Percentiles rank a stretch among this genome's conserved stretches.
These are phyloP conservation scores for Colletotrichum eleusines DNA, from an alignment of 2,329 filamentous ascomycete species.

Conservation along the genomic window DNA sequence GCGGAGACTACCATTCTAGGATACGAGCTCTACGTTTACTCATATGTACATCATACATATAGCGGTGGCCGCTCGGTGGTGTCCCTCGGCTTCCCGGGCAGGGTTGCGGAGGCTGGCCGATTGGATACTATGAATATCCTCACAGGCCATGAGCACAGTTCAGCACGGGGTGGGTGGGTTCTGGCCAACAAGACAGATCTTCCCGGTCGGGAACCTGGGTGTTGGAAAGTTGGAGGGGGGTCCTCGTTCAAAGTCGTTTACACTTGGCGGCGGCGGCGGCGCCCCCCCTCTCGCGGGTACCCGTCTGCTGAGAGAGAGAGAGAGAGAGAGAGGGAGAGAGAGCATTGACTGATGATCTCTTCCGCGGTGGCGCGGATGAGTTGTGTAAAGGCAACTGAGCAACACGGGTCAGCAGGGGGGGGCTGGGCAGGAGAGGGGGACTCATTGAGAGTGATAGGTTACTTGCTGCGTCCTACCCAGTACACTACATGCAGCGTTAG, in stretches of 20 bases:
- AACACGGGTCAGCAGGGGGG: slow-evolving; percentile 11
- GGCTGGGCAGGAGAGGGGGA: neutral
- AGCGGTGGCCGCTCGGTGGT: slow-evolving; percentile 35
- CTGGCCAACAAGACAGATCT: slow-evolving; percentile 38
- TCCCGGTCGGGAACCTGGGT: slow-evolving; percentile 18
- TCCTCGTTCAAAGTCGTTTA: neutral
- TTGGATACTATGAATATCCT: slow-evolving; percentile 40
- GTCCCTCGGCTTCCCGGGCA: slow-evolving; percentile 25
- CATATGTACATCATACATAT: slow-evolving; percentile 32
- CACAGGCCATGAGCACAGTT: slow-evolving; percentile 19
- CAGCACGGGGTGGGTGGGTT: slow-evolving; percentile 27
- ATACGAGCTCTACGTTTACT: slow-evolving; percentile 41
- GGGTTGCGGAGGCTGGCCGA: slow-evolving; percentile 41
- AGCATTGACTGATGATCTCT: neutral
- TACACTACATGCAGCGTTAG: neutral
- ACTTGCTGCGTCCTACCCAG: neutral
- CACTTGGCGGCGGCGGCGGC: neutral
- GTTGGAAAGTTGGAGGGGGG: neutral
- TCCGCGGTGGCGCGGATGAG: neutral
- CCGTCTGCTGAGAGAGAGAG: neutral
- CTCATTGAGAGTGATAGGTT: neutral
- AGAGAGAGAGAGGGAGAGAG: neutral
- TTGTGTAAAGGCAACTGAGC: neutral
- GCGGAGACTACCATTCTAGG: slow-evolving; percentile 41
- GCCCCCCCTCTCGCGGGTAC: neutral